These are phyloP conservation scores for Aspergillus sp. DNA, from an alignment of 2,329 filamentous ascomycete species.

Conservation along the genomic window DNA sequence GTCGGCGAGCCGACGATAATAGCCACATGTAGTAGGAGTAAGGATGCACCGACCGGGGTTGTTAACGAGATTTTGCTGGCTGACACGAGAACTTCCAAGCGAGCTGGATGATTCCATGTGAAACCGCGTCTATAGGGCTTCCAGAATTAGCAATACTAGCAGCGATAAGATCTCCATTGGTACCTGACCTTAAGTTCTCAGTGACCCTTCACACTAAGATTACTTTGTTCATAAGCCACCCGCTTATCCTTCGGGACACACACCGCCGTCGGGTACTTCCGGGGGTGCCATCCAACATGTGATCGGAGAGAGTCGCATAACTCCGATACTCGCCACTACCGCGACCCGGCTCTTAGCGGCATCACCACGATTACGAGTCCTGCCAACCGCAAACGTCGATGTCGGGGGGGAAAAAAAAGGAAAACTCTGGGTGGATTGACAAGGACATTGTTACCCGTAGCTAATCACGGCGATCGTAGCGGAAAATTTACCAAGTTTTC, in stretches of 20 bases:
- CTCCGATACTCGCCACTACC: constrained; percentile 7
- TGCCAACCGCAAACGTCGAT: neutral
- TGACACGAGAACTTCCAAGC: neutral
- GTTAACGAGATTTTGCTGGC: neutral
- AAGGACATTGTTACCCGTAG: neutral
- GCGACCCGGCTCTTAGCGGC: neutral
- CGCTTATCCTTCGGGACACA: neutral
- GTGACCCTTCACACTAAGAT: neutral
- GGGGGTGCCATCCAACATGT: constrained; percentile 8
- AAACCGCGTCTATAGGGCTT: neutral
- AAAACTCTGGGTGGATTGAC: neutral
- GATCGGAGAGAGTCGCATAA: constrained; percentile 17
- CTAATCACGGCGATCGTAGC: neutral
- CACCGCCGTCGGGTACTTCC: constrained; percentile 13
- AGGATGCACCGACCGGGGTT: neutral
- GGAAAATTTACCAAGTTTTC: neutral
- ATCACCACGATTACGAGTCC: neutral
- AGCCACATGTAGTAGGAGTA: neutral
- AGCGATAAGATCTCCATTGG: neutral
- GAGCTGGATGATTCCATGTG: neutral
- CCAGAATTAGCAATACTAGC: neutral
- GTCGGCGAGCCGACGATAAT: neutral
- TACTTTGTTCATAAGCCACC: neutral
- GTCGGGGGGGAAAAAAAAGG: neutral
- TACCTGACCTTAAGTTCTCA: neutral